Evolutionary conservation across 176 grass and related monocot species (phyloP).

Genomic region (Pontederia crassipes): DNA sequence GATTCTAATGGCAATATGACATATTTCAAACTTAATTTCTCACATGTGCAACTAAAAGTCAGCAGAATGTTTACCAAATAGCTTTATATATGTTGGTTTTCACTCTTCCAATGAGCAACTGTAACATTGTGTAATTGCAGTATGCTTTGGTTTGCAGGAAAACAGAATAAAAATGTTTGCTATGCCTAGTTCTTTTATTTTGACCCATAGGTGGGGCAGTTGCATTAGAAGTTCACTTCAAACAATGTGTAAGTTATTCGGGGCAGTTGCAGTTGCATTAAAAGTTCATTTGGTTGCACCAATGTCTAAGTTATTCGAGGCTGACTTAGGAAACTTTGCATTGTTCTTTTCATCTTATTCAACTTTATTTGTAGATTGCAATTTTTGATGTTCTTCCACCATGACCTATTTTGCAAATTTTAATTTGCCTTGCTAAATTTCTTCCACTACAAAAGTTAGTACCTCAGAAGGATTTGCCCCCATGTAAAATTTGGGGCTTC

Average conservation of each 20-base stretch:
- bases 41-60: no score
- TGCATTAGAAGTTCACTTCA: no score
- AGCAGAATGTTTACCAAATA: background rate
- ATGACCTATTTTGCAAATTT: slow-evolving; percentile 72
- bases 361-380: slow-evolving; percentile 45
- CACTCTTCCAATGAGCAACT: background rate
- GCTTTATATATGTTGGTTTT: no score
- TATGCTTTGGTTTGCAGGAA: slow-evolving; percentile 27
- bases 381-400: slow-evolving; percentile 69
- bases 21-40: no score
- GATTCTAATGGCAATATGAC: no score
- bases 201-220: slow-evolving; percentile 53
- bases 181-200: slow-evolving; percentile 62
- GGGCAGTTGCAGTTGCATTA: slow-evolving; percentile 46
- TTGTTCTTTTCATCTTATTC: no score
- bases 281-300: slow-evolving; percentile 80
- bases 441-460: slow-evolving; percentile 83
- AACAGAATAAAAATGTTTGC: slow-evolving; percentile 37
- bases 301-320: slow-evolving; percentile 66
- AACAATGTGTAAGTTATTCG: no score
- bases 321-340: no score
- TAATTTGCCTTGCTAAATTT: slow-evolving; percentile 70
- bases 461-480: slow-evolving; percentile 79
- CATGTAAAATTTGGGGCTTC: no score
- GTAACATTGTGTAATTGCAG: no score